Evolutionary conservation across 2,329 filamentous ascomycete species (phyloP), one percentile per base, ranked within the genome.

Genomic region (Stagonosporopsis cucurbitacearum): DNA sequence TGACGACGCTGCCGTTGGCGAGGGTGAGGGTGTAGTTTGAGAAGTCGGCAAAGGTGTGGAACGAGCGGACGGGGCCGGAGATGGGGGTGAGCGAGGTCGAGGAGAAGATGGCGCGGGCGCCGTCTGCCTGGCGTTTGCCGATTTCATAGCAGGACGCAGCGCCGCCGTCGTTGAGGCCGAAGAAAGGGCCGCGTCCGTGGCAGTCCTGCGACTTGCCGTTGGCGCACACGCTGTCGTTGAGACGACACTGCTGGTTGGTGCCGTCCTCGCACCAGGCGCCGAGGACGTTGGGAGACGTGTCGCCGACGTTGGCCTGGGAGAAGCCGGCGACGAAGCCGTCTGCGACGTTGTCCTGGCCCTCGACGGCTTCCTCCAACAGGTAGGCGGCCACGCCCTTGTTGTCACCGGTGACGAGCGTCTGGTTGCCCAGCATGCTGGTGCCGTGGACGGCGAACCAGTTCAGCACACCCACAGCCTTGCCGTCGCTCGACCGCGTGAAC

Each of bases 381-480:
- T 89, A 89, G 0, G 93, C 90, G 2, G 94, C 93, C 6, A 96
- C 91, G 12, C 94, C 94, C 78, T 98, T 98, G 79, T 98, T 98
- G 75, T 98, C 94, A n/a, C 91, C 94, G 2, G 92, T 88, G 46
- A 95, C 86, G 13, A 96, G 82, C 0, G 92, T 97, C 76, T 96
- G 96, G 77, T 97, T 97, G 50, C 90, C 89, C 22, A 93, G 86
- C 75, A 97, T 85, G 0, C 92, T 96, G 0, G 94, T 98, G 42
- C 93, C 93, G 73, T 98, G 94, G 0, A 93, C 90, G 2, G 94
- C 86, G 73, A 94, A 96, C 91, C 93, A 98, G 15, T 91, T 95
- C 54, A 98, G 77, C 0, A 96, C 80, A 12, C 92, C 93, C 37
- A 92, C 85, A 54, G 88, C 88, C 76, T 92, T 92, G 43, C 84